Evolutionary conservation across 2,329 filamentous ascomycete genomes (phyloP).

Genomic region (Aspergillus pseudotamarii): DNA sequence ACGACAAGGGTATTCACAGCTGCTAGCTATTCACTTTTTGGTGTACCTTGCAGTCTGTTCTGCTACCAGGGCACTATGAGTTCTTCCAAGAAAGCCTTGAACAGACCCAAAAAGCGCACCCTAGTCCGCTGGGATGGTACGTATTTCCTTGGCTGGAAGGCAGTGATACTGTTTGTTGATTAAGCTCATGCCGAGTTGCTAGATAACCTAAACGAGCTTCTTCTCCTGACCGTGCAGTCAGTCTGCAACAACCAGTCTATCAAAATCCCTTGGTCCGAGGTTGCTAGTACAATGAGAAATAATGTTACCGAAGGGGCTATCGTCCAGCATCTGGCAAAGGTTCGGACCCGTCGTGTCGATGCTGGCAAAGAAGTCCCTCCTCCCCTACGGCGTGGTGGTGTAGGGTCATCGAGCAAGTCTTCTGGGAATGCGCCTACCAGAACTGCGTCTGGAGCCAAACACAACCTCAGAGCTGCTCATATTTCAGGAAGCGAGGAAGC

Average conservation of each 20-base stretch:
- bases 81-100: constrained; percentile 15
- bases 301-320: constrained; percentile 49
- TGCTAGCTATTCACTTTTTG: not conserved
- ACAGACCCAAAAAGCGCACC: constrained; percentile 36
- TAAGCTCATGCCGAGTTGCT: constrained; percentile 19
- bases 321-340: constrained; percentile 50
- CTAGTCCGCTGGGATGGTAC: constrained; percentile 49
- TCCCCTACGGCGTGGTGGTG: constrained; percentile 39
- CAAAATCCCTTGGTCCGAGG: constrained; percentile 47
- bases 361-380: constrained; percentile 43
- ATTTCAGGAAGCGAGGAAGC: not conserved
- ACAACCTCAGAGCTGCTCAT: not conserved
- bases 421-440: not conserved
- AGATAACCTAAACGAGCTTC: constrained; percentile 48
- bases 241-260: constrained; percentile 41
- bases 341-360: constrained; percentile 40
- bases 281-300: constrained; percentile 43
- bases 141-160: constrained; percentile 9
- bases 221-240: constrained; percentile 47
- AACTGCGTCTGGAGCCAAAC: not conserved
- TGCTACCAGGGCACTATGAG: not conserved
- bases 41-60: not conserved
- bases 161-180: not conserved
- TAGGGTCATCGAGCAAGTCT: constrained; percentile 19
- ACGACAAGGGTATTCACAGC: not conserved